Percentiles rank a stretch among this genome's conserved stretches.
Evolutionary conservation across 1,284 basidiomycete species (phyloP).

Genomic region (Mycena citricolor): DNA sequence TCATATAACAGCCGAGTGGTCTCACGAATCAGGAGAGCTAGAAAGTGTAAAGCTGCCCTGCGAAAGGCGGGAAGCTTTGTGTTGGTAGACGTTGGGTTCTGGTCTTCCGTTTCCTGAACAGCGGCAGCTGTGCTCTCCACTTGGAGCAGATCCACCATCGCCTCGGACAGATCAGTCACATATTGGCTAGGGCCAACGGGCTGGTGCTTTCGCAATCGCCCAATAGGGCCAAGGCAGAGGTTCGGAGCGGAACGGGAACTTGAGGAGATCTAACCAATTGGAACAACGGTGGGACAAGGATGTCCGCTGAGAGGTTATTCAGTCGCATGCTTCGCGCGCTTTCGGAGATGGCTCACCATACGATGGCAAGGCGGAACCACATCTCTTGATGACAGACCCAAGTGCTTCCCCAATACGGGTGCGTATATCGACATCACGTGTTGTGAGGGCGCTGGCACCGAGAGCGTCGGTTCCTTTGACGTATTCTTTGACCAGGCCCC

Average conservation of each 20-base stretch:
- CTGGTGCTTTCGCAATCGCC: slow-evolving; percentile 70
- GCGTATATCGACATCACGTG: slow-evolving; percentile 73
- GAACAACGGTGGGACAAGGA: slow-evolving; percentile 72
- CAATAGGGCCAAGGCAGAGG: slow-evolving; percentile 82
- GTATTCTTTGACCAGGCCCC: slow-evolving; percentile 66
- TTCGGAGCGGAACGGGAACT: slow-evolving; percentile 72
- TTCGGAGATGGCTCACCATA: slow-evolving; percentile 56
- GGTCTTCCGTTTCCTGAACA: slow-evolving; percentile 43
- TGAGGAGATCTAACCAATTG: slow-evolving; percentile 54
- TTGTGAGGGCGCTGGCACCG: slow-evolving; percentile 47
- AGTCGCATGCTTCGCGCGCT: slow-evolving; percentile 3
- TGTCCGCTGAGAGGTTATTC: slow-evolving; percentile 47
- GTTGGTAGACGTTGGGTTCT: slow-evolving; percentile 53
- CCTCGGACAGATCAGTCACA: slow-evolving; percentile 56
- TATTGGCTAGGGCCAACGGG: slow-evolving; percentile 66
- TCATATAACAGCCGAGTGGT: slow-evolving; percentile 51
- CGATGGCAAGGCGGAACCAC: slow-evolving; percentile 66
- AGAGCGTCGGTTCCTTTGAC: slow-evolving; percentile 51
- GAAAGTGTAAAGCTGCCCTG: slow-evolving; percentile 79
- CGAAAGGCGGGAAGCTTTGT: slow-evolving; percentile 77
- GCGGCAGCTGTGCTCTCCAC: slow-evolving; percentile 50
- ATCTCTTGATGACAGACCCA: slow-evolving; percentile 73
- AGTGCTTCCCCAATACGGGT: slow-evolving; percentile 90
- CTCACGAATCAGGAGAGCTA: slow-evolving; percentile 63
- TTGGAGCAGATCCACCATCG: slow-evolving; percentile 79